Percentiles rank a stretch among this genome's conserved stretches.
Evolutionary conservation across 352 stramenopile genomes (phyloP).

Genomic region (Phytopythium chamaehyphon): DNA sequence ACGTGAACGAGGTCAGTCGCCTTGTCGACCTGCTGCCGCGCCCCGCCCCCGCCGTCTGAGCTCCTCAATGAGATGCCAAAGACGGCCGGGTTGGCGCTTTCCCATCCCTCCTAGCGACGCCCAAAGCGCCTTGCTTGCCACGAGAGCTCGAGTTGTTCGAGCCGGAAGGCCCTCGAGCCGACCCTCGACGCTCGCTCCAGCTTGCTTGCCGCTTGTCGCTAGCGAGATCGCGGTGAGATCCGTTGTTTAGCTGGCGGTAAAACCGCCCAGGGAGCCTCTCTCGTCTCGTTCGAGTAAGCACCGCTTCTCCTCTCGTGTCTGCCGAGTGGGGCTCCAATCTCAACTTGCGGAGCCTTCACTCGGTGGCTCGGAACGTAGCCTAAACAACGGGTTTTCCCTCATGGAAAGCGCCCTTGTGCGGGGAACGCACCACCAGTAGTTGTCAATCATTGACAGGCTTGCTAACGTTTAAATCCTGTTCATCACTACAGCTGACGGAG

Average conservation of each 20-base stretch:
- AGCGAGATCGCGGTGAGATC: conserved; percentile 47
- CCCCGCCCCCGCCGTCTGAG: conserved; percentile 1
- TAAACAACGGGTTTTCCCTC: neutral
- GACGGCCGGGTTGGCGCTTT: neutral
- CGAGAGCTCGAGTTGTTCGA: conserved; percentile 76
- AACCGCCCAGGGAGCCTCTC: neutral
- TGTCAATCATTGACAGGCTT: neutral
- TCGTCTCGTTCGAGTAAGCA: conserved; percentile 4
- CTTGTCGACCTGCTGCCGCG: conserved; percentile 3
- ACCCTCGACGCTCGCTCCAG: conserved; percentile 50
- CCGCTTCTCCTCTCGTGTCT: neutral
- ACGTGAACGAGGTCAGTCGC: conserved; percentile 95
- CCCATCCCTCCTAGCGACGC: conserved; percentile 44
- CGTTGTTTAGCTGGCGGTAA: conserved; percentile 49
- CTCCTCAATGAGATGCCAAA: neutral
- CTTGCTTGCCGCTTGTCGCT: conserved; percentile 78
- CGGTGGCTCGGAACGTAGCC: too few relatives aligned
- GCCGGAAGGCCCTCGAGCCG: conserved; percentile 4
- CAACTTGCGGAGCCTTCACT: too few relatives aligned
- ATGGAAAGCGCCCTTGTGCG: neutral
- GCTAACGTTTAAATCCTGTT: conserved; percentile 2
- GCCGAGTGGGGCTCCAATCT: too few relatives aligned
- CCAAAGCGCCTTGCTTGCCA: conserved; percentile 82
- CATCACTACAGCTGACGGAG: conserved; percentile 87
- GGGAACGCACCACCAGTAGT: neutral